Base-by-base conservation (phyloP, 208 protist genomes). In the Sergeia podlipaevii region DNA sequence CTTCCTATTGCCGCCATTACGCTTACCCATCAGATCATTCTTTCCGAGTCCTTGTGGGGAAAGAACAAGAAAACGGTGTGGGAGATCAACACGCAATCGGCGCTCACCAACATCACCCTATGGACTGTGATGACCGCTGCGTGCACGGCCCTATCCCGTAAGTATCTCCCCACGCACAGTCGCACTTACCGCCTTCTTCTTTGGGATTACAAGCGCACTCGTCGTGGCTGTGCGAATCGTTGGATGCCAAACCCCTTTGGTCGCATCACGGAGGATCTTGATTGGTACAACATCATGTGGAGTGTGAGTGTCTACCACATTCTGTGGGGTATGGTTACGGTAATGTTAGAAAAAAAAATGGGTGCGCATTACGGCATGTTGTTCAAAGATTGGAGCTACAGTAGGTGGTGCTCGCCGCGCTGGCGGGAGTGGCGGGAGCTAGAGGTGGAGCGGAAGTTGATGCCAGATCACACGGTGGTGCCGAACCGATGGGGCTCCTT, bases 351-450 rank as follows among this genome's bases (percentile, higher is more conserved):
- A 54, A 74, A 74, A 48, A 65, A 84, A 38, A 50, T 70, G 23
- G 81, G 81, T 3, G 70, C 86, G 37, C 86, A 90, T 47, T 93
- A 93, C 61, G 81, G 81, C 32, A 86, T 93, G 73, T 77, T 89
- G 49, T 89, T 77, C 45, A 57, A 64, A 10, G 67, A 84, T 42
- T 72, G 53, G 36, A 42, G 38, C 34, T 93, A 90, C 66, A 90
- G 81, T 49, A 62, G 56, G 3, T 82, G 77, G 77, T 93, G 86
- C 63, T 90, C 82, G 29, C 86, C 86, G 52, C 75, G 86, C 11
- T 93, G 86, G 82, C 50, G 86, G 20, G 82, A 93, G 63, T 93
- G 86, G 82, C 71, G 86, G 1, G 86, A 93, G 62, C 20, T 87
- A 24, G 73, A 90, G 69, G 70, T 88, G 33, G 64, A 73, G 50